Evolutionary conservation across 805 yeast species (phyloP).

Genomic region (Babjeviella inositovora): DNA sequence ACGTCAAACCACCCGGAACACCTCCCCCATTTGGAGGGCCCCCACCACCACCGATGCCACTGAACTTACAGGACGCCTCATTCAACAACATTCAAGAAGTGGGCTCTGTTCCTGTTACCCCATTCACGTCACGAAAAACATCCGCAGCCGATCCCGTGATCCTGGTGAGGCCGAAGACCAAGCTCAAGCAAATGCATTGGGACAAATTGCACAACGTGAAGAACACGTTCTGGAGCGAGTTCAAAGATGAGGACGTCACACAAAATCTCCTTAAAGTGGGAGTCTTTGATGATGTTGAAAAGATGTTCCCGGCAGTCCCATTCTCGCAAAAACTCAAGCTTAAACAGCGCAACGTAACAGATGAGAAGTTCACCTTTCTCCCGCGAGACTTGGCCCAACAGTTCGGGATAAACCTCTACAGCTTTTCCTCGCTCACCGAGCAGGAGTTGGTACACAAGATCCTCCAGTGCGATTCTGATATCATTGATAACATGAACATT

Average conservation of each 20-base stretch:
- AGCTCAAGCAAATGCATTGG: slow-evolving; percentile 94
- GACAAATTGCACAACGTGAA: slow-evolving; percentile 77
- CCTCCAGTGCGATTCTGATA: slow-evolving; percentile 58
- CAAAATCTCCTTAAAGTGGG: slow-evolving; percentile 62
- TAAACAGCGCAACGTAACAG: slow-evolving; percentile 26
- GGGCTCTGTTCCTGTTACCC: too few relatives aligned
- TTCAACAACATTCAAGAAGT: too few relatives aligned
- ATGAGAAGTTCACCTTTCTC: slow-evolving; percentile 48
- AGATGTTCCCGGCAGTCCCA: slow-evolving; percentile 76
- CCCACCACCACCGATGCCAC: too few relatives aligned
- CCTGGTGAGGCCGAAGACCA: slow-evolving; percentile 61
- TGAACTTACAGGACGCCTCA: too few relatives aligned
- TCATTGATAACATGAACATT: slow-evolving; percentile 54
- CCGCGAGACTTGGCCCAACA: slow-evolving; percentile 85
- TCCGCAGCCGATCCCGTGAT: too few relatives aligned
- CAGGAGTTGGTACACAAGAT: slow-evolving; percentile 56
- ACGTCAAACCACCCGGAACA: too few relatives aligned
- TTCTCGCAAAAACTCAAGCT: slow-evolving; percentile 25
- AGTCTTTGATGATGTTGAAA: slow-evolving; percentile 69
- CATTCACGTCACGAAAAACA: too few relatives aligned
- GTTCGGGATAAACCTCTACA: slow-evolving; percentile 84
- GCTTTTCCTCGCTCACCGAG: slow-evolving; percentile 46
- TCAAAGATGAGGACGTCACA: slow-evolving; percentile 39
- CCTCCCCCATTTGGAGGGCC: too few relatives aligned
- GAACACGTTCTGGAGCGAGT: slow-evolving; percentile 73